Evolutionary conservation across 371 early-diverging fungal genomes (phyloP).

Genomic region (Rhizomucor pusillus): DNA sequence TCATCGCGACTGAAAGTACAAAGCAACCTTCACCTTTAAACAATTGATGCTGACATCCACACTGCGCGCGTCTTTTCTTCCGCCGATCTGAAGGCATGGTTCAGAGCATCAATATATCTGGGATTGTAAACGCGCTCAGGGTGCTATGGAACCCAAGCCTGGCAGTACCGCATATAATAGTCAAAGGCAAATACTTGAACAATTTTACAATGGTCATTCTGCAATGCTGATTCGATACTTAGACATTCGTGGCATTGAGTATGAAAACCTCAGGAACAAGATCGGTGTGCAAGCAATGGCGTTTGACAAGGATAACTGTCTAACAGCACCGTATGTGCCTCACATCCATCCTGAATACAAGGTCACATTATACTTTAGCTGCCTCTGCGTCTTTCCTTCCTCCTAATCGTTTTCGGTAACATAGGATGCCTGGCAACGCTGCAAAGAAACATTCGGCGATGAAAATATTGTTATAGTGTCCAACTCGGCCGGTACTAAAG

Average conservation of each 20-base stretch:
- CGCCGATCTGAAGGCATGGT: constrained; percentile 50
- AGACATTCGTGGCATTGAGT: constrained; percentile 76
- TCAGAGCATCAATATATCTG: constrained; percentile 76
- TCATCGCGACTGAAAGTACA: too few species aligned
- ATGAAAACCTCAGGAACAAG: constrained; percentile 45
- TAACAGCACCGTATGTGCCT: constrained; percentile 81
- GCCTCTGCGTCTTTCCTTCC: too few species aligned
- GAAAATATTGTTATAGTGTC: constrained; percentile 80
- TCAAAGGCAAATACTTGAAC: constrained; percentile 50
- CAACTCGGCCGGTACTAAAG: constrained; percentile 89
- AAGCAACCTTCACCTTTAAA: too few species aligned
- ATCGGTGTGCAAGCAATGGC: constrained; percentile 66
- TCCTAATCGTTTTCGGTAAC: background rate
- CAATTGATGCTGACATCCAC: too few species aligned
- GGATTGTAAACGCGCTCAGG: constrained; percentile 55
- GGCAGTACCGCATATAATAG: constrained; percentile 73
- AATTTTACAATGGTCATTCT: background rate
- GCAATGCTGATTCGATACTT: background rate
- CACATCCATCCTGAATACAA: constrained; percentile 69
- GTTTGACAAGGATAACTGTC: constrained; percentile 95
- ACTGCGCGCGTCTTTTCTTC: too few species aligned
- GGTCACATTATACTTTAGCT: constrained; percentile 29
- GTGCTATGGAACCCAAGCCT: constrained; percentile 65
- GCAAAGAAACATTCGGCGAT: constrained; percentile 59
- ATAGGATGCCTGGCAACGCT: constrained; percentile 67